A percentile compares a stretch with the other conserved stretches of the same genome.
Conservation (phyloP, 441 rosid species). For the Iberis amara region DNA sequence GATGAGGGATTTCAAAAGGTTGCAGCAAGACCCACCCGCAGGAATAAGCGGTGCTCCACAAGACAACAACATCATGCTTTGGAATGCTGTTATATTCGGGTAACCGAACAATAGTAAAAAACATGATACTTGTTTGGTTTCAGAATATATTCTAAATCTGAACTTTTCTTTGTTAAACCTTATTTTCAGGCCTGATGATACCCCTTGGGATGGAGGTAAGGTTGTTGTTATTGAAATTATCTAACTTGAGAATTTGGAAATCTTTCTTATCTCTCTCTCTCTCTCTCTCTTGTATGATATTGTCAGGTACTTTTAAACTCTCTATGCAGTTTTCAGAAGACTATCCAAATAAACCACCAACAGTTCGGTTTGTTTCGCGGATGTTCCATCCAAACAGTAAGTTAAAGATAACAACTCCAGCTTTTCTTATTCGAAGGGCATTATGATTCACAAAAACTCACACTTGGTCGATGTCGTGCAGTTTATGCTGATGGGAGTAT, state of each 20-base stretch:
- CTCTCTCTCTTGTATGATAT: slow-evolving; percentile 2
- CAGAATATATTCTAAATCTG: background rate
- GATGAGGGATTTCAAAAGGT: slow-evolving; percentile 80
- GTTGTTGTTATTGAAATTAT: background rate
- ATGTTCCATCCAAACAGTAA: slow-evolving; percentile 78
- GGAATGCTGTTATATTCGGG: slow-evolving; percentile 80
- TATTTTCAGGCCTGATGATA: slow-evolving; percentile 61
- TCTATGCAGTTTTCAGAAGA: slow-evolving; percentile 65
- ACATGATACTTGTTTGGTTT: background rate
- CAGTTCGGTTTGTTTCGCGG: slow-evolving; percentile 65
- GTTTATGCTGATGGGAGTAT: slow-evolving; percentile 83
- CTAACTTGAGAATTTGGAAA: background rate
- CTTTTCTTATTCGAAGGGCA: slow-evolving; percentile 3
- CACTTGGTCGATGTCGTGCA: slow-evolving; percentile 20
- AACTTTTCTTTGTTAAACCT: slow-evolving; percentile 13
- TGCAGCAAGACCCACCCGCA: slow-evolving; percentile 75
- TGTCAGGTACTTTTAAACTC: slow-evolving; percentile 59
- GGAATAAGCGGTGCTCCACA: slow-evolving; percentile 79
- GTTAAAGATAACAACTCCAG: slow-evolving; percentile 18
- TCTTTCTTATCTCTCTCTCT: background rate
- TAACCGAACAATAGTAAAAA: slow-evolving; percentile 19
- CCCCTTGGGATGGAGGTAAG: slow-evolving; percentile 77
- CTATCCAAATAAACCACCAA: slow-evolving; percentile 71
- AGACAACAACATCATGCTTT: slow-evolving; percentile 61
- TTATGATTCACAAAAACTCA: background rate